Conservation (phyloP, 768 basidiomycete species). For the Russula vinacea region DNA sequence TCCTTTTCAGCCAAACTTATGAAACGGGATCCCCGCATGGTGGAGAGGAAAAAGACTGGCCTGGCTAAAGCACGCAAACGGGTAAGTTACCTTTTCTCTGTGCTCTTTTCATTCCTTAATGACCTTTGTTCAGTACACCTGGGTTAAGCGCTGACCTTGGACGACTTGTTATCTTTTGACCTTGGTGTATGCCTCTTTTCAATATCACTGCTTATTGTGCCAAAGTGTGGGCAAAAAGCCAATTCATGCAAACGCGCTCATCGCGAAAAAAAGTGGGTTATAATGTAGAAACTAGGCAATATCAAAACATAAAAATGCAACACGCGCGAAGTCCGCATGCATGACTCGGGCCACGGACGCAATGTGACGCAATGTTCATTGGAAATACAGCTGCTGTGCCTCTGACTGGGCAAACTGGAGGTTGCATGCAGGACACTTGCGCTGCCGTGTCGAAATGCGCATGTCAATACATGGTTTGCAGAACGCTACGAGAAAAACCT, state of each 20-base stretch:
- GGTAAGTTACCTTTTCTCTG: constrained; percentile 46
- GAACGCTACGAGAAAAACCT: constrained; percentile 54
- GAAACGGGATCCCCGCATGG: constrained; percentile 93
- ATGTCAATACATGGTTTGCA: constrained; percentile 81
- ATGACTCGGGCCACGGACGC: not conserved
- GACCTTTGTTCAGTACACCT: constrained; percentile 59
- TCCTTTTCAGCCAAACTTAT: constrained; percentile 67
- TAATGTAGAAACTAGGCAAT: constrained; percentile 21
- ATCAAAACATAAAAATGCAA: constrained; percentile 10
- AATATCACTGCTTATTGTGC: constrained; percentile 8
- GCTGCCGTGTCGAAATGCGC: constrained; percentile 84
- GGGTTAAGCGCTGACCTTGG: constrained; percentile 86
- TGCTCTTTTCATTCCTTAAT: constrained; percentile 27
- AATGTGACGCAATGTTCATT: constrained; percentile 34
- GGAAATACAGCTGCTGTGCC: constrained; percentile 65
- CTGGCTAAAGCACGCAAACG: constrained; percentile 87
- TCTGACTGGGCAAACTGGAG: constrained; percentile 79
- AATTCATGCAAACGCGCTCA: constrained; percentile 17
- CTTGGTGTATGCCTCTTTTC: not conserved
- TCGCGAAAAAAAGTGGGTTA: constrained; percentile 7
- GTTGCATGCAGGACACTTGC: constrained; percentile 91
- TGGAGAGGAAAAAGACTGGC: constrained; percentile 97
- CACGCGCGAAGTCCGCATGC: constrained; percentile 9
- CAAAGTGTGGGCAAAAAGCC: constrained; percentile 3
- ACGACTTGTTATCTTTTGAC: not conserved